These are phyloP conservation scores for Holtermanniella nyarrowii DNA, from an alignment of 768 basidiomycete genomes.

Conservation along the genomic window DNA sequence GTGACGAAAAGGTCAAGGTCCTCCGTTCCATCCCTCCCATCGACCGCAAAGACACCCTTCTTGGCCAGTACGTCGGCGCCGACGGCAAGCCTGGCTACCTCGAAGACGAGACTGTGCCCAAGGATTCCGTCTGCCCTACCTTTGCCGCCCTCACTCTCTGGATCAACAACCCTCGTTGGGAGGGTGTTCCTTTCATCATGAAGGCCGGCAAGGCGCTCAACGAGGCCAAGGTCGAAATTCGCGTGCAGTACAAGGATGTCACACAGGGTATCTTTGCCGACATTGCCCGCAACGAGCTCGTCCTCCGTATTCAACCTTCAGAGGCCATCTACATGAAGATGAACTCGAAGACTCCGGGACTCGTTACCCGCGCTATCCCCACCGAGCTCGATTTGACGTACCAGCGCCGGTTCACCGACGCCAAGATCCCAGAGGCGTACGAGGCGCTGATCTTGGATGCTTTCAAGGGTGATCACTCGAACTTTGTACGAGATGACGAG, in stretches of 20 bases:
- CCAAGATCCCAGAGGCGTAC: slow-evolving; percentile 91
- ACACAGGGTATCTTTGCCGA: slow-evolving; percentile 94
- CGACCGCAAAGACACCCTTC: slow-evolving; percentile 61
- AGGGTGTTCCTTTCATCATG: slow-evolving; percentile 95
- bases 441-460: slow-evolving; percentile 89
- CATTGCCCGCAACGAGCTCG: slow-evolving; percentile 91
- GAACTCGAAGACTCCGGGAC: slow-evolving; percentile 88
- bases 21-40: slow-evolving; percentile 82
- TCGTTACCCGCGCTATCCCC: slow-evolving; percentile 78
- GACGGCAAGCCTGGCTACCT: slow-evolving; percentile 87
- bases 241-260: slow-evolving; percentile 96
- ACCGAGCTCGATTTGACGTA: slow-evolving; percentile 98
- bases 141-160: slow-evolving; percentile 81
- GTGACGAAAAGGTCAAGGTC: slow-evolving; percentile 99
- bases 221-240: slow-evolving; percentile 96
- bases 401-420: slow-evolving; percentile 82
- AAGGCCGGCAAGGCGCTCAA: slow-evolving; percentile 98
- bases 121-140: slow-evolving; percentile 82
- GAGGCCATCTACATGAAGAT: slow-evolving; percentile 96
- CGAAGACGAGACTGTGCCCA: slow-evolving; percentile 91
- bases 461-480: slow-evolving; percentile 95
- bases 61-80: slow-evolving; percentile 84
- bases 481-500: slow-evolving; percentile 97
- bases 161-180: slow-evolving; percentile 95
- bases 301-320: slow-evolving; percentile 89